A percentile compares a stretch with the other conserved stretches of the same genome.
Conservation (phyloP, 805 yeast species). For the Isabelozyma heimii region DNA sequence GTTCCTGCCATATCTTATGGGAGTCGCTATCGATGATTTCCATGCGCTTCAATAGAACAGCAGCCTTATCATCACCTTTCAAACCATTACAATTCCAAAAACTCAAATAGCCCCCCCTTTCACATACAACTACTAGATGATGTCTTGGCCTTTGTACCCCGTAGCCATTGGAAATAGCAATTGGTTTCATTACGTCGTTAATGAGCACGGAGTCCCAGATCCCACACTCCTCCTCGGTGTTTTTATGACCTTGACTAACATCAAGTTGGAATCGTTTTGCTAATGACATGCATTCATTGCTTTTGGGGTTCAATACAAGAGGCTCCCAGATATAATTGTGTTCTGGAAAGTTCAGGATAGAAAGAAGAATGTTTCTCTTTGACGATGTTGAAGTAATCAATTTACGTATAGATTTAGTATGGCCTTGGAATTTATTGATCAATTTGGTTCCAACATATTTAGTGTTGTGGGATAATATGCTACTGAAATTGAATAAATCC, state of each 20-base stretch:
- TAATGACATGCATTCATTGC: constrained; percentile 18
- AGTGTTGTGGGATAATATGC: neutral
- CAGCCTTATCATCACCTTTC: constrained; percentile 27
- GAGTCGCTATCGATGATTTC: constrained; percentile 9
- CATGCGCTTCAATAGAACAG: constrained; percentile 16
- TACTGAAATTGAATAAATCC: constrained; percentile 11
- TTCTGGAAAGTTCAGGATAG: constrained; percentile 36
- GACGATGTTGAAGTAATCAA: constrained; percentile 57
- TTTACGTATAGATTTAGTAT: constrained; percentile 71
- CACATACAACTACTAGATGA: constrained; percentile 31
- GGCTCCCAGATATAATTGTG: constrained; percentile 45
- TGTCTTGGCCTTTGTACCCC: constrained; percentile 12
- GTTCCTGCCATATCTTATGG: constrained; percentile 7
- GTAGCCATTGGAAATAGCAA: neutral
- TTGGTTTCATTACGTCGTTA: neutral
- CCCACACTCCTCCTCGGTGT: neutral
- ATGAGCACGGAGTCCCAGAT: neutral
- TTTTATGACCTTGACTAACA: constrained; percentile 10
- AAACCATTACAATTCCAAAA: constrained; percentile 60
- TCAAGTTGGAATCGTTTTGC: constrained; percentile 33
- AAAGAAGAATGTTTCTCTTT: constrained; percentile 26
- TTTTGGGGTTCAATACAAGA: constrained; percentile 15
- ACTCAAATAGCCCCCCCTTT: constrained; percentile 37
- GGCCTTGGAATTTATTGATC: constrained; percentile 72
- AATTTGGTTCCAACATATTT: constrained; percentile 13